A percentile compares a stretch with the other conserved stretches of the same genome.
phyloP scores from a whole-genome alignment of 139 green algal species.

The Bryopsis sp. region DNA sequence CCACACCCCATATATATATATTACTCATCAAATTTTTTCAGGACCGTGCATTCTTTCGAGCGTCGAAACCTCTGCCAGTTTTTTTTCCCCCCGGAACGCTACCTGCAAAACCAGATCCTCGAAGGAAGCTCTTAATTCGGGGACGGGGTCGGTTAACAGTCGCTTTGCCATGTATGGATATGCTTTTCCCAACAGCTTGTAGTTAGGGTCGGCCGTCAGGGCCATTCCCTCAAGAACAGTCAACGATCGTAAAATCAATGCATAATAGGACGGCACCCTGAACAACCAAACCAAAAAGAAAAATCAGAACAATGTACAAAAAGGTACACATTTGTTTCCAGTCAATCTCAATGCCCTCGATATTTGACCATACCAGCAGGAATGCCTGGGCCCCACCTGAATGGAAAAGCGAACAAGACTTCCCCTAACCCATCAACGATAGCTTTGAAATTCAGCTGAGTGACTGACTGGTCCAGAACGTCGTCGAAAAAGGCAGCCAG shows the following conservation, averaged over 20 bases:
- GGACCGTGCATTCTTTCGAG: too few species aligned
- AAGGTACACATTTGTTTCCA: too few species aligned
- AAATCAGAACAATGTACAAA: too few species aligned
- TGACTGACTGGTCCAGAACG: slow-evolving; percentile 61
- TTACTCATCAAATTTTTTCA: too few species aligned
- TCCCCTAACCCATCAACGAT: slow-evolving; percentile 92
- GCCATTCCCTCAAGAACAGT: slow-evolving; percentile 92
- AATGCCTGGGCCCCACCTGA: slow-evolving; percentile 29
- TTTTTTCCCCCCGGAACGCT: too few species aligned
- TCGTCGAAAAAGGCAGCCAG: slow-evolving; percentile 93
- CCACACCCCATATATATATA: too few species aligned
- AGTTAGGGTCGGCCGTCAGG: slow-evolving; percentile 35
- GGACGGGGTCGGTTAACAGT: slow-evolving; percentile 85
- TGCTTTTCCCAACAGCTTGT: slow-evolving; percentile 83
- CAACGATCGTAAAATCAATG: slow-evolving; percentile 87
- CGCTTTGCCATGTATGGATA: slow-evolving; percentile 95
- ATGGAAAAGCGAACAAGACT: slow-evolving; percentile 84
- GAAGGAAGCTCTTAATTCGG: slow-evolving; percentile 63
- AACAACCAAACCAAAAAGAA: slow-evolving; percentile 24
- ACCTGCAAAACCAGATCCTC: slow-evolving; percentile 73
- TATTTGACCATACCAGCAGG: not conserved
- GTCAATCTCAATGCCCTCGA: too few species aligned
- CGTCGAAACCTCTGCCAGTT: too few species aligned
- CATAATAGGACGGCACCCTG: slow-evolving; percentile 89
- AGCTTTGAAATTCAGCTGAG: slow-evolving; percentile 90